phyloP scores from a whole-genome alignment of 139 green algal species.

The Tetratostichococcus sp. region DNA sequence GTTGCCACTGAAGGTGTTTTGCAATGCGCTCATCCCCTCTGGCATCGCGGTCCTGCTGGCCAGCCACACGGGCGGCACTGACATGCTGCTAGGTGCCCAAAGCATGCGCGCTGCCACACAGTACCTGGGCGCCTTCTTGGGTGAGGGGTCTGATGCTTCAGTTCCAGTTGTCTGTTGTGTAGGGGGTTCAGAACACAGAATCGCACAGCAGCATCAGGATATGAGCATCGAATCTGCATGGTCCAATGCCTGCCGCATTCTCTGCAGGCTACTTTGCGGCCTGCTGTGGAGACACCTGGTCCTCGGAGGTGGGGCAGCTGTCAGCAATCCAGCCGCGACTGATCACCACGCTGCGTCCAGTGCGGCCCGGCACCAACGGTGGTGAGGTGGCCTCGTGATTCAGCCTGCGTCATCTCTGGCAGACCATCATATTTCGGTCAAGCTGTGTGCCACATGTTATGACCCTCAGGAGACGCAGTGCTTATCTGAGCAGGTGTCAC shows the following conservation, averaged over 20 bases:
- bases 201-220: too few relatives aligned
- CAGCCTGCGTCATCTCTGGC: too few relatives aligned
- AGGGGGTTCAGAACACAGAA: too few relatives aligned
- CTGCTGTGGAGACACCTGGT: slow-evolving; percentile 92
- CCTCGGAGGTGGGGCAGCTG: slow-evolving; percentile 82
- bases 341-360: slow-evolving; percentile 74
- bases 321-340: slow-evolving; percentile 58
- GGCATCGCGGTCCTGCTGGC: slow-evolving; percentile 15
- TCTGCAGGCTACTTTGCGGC: slow-evolving; percentile 68
- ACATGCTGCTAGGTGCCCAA: slow-evolving; percentile 6
- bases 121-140: slow-evolving; percentile 14
- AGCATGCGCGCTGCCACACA: background rate
- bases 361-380: slow-evolving; percentile 36
- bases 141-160: slow-evolving; percentile 1
- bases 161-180: background rate
- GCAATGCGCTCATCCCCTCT: slow-evolving; percentile 37
- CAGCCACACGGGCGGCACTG: slow-evolving; percentile 13
- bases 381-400: too few relatives aligned
- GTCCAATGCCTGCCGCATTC: too few relatives aligned
- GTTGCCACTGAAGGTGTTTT: slow-evolving; percentile 18
- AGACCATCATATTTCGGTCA: too few relatives aligned
- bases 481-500: slow-evolving; percentile 73
- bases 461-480: too few relatives aligned
- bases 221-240: too few relatives aligned
- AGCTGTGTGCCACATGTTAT: too few relatives aligned